Evolutionary conservation across 108 stramenopile species (phyloP).

Genomic region (Discostella stelligeroides): DNA sequence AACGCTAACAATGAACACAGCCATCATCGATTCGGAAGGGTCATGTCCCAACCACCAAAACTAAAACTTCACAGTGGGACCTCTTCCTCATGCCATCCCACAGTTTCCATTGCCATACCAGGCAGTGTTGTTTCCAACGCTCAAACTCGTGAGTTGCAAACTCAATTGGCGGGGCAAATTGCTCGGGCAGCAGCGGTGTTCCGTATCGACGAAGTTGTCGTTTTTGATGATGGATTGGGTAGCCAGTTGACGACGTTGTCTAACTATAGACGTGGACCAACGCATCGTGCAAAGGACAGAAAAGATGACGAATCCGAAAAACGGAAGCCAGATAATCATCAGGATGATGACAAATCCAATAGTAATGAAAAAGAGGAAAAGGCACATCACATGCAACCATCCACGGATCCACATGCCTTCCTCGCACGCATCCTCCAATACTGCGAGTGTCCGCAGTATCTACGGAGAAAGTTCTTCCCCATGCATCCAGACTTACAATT

Average conservation of each 20-base stretch:
- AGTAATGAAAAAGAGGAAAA: conserved; percentile 6
- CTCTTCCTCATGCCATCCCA: conserved; percentile 68
- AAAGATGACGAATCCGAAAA: conserved; percentile 10
- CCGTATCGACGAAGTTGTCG: conserved; percentile 96
- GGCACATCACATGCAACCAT: conserved; percentile 34
- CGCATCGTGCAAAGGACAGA: conserved; percentile 1
- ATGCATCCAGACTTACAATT: conserved; percentile 95
- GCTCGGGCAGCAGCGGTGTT: conserved; percentile 95
- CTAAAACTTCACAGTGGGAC: conserved; percentile 42
- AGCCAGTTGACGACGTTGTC: conserved; percentile 38
- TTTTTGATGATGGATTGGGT: conserved; percentile 90
- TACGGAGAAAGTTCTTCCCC: conserved; percentile 90
- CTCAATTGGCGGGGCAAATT: conserved; percentile 92
- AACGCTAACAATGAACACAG: conserved; percentile 13
- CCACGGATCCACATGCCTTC: conserved; percentile 87
- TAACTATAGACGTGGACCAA: conserved; percentile 37
- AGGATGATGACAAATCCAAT: conserved; percentile 2
- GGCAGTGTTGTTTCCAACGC: conserved; percentile 93
- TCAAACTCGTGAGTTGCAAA: conserved; percentile 91
- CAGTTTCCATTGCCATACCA: conserved; percentile 92
- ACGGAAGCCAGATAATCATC: conserved; percentile 2
- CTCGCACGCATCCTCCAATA: conserved; percentile 94
- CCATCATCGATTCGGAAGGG: conserved; percentile 81
- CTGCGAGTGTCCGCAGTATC: conserved; percentile 94
- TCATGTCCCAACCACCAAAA: conserved; percentile 85